These are phyloP conservation scores for Wickerhamomyces sp. DNA, from an alignment of 1,139 yeast genomes.

Conservation along the genomic window DNA sequence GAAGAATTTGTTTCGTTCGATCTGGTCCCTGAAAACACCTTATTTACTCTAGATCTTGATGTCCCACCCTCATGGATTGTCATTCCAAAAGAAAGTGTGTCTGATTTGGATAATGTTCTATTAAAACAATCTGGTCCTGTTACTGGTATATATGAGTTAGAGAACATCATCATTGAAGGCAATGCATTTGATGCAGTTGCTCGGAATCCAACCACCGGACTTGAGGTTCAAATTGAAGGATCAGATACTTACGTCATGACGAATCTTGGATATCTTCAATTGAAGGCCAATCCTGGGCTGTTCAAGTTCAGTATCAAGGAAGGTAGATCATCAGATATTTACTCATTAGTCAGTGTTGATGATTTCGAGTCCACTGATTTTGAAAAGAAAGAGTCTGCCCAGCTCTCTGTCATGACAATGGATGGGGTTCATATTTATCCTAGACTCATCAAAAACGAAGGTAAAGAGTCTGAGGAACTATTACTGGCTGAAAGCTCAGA, in stretches of 20 bases:
- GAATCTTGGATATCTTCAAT: constrained; percentile 70
- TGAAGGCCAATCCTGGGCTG: constrained; percentile 63
- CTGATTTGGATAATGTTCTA: constrained; percentile 61
- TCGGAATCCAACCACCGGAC: constrained; percentile 42
- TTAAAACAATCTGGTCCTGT: constrained; percentile 35
- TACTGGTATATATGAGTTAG: constrained; percentile 42
- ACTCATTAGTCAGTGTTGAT: constrained; percentile 36
- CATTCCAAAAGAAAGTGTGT: constrained; percentile 39
- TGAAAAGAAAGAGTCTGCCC: constrained; percentile 12
- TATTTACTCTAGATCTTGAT: constrained; percentile 55
- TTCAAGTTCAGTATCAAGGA: constrained; percentile 47
- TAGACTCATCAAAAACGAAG: constrained; percentile 37
- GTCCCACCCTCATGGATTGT: constrained; percentile 66
- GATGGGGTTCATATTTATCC: constrained; percentile 47
- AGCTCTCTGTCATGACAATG: constrained; percentile 34
- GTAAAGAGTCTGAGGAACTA: constrained; percentile 36
- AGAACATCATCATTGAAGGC: constrained; percentile 63
- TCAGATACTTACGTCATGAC: constrained; percentile 69
- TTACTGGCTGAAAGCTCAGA: constrained; percentile 16
- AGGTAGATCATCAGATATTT: constrained; percentile 38
- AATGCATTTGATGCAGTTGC: constrained; percentile 37
- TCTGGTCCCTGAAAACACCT: constrained; percentile 42
- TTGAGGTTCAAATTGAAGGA: constrained; percentile 40
- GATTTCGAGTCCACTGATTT: constrained; percentile 2
- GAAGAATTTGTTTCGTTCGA: constrained; percentile 27